phyloP scores from a whole-genome alignment of 1,139 yeast genomes.

The Suhomyces bokatorum region DNA sequence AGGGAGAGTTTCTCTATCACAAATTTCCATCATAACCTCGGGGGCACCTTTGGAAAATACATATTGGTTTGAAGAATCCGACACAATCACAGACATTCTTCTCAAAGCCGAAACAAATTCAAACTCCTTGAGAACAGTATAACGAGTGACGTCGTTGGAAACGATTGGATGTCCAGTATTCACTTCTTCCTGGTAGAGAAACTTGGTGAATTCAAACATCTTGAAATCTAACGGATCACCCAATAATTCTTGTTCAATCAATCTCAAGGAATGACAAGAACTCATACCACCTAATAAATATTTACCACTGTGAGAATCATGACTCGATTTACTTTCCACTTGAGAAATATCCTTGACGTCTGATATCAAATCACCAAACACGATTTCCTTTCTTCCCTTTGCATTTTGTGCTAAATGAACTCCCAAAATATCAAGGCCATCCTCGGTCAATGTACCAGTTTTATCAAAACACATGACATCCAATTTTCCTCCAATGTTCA shows the following conservation, averaged over 20 bases:
- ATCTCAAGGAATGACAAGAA: conserved; percentile 83
- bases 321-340: conserved; percentile 8
- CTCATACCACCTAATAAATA: conserved; percentile 58
- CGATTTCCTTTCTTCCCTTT: conserved; percentile 49
- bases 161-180: conserved; percentile 30
- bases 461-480: conserved; percentile 93
- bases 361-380: conserved; percentile 48
- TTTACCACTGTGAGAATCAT: conserved; percentile 34
- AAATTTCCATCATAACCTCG: conserved; percentile 83
- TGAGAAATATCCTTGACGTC: conserved; percentile 17
- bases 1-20: conserved; percentile 72
- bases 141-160: conserved; percentile 31
- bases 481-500: conserved; percentile 90
- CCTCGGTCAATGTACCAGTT: conserved; percentile 96
- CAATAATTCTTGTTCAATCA: conserved; percentile 73
- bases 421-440: conserved; percentile 91
- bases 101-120: conserved; percentile 85
- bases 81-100: conserved; percentile 78
- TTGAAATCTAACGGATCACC: conserved; percentile 94
- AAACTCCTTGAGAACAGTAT: conserved; percentile 67
- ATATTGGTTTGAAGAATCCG: conserved; percentile 31
- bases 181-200: conserved; percentile 71
- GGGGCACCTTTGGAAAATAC: conserved; percentile 96
- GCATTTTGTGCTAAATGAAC: conserved; percentile 65
- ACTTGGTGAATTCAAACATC: conserved; percentile 87